Base-by-base conservation (phyloP, 176 grass and related monocot genomes). In the Chrysopogon serrulatus region DNA sequence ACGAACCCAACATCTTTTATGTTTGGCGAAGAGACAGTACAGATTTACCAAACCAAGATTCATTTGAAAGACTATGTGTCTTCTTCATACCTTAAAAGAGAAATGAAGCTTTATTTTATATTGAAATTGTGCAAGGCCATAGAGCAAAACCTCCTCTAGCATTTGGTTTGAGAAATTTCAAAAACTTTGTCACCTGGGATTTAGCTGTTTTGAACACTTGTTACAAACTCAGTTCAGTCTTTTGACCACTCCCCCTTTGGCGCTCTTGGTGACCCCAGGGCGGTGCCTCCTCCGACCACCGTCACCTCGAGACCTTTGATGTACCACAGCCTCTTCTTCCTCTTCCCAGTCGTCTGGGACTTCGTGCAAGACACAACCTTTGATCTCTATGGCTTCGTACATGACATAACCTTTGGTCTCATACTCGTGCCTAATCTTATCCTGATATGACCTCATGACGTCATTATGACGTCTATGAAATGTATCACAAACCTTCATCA, bases 161-260 rank as follows among this genome's bases (percentile, higher is more conserved):
- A 16, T 64, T 35, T 39, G 7, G 34, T 68, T 68, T 68, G 34
- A 68, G 61, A 32, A 33, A 68, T 68, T 68, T 68, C 28, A 61
- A 13, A 64, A 64, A 64, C 61, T n/a, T n/a, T 64, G 44, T 47
- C 44, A 17, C 44, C 61, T 32, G 30, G 30, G 16, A 33, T 64
- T 32, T 18, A 21, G 67, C 36, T 70, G 67, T 70, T 70, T 42
- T 26, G 67, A 70, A 71, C 68, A 71, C 68, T 44, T 28, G n/a
- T 44, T 27, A 44, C 68, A 72, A 27, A 26, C 41, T 72, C 24
- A 72, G 69, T 45, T 45, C 30, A 72, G 69, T 42, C 17, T 72
- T 26, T 31, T 72, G 24, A 72, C 41, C 26, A 27, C 24, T 48
- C 43, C 69, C 17, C 13, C 15, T 47, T 4, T 44, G 18, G 39